Conservation (phyloP, 2,329 filamentous ascomycete genomes). For the Curvularia sp. region DNA sequence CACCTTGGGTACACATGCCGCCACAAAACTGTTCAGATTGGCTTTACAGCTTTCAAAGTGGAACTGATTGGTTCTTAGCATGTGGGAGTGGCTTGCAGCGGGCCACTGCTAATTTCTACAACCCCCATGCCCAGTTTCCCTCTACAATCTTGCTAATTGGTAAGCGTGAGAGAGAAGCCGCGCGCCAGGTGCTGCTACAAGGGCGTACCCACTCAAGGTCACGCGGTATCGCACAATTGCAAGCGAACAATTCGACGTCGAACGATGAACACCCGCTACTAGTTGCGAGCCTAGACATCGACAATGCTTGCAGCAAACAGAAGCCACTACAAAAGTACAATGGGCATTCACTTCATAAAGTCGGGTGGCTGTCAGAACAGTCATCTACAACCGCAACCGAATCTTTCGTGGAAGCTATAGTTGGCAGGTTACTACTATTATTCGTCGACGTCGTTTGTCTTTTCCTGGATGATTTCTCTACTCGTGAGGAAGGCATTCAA, state of each 20-base stretch:
- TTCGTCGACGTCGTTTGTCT: conserved; percentile 25
- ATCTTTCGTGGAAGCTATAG: conserved; percentile 12
- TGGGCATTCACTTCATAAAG: conserved; percentile 5
- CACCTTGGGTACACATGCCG: conserved; percentile 8
- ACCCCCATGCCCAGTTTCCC: conserved; percentile 12
- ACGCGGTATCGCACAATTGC: conserved; percentile 13
- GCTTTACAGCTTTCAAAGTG: conserved; percentile 18
- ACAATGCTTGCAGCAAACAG: conserved; percentile 10
- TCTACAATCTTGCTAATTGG: conserved; percentile 20
- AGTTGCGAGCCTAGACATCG: conserved; percentile 13
- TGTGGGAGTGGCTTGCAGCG: conserved; percentile 5
- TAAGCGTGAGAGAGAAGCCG: conserved; percentile 7
- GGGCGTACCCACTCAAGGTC: not conserved
- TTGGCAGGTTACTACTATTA: conserved; percentile 17
- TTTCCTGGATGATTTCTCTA: conserved; percentile 25
- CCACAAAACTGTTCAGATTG: conserved; percentile 6
- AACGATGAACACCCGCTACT: conserved; percentile 17
- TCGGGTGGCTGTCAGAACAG: conserved; percentile 11
- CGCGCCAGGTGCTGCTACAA: conserved; percentile 7
- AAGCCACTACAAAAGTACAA: not conserved
- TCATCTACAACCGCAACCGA: not conserved
- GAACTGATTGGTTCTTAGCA: conserved; percentile 18
- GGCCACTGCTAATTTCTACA: conserved; percentile 5
- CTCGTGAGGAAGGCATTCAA: conserved; percentile 8
- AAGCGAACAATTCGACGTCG: conserved; percentile 3